A percentile compares a stretch with the other conserved stretches of the same genome.
Conservation (phyloP, 768 basidiomycete genomes). For the Xerocomus brunneocitrinus region DNA sequence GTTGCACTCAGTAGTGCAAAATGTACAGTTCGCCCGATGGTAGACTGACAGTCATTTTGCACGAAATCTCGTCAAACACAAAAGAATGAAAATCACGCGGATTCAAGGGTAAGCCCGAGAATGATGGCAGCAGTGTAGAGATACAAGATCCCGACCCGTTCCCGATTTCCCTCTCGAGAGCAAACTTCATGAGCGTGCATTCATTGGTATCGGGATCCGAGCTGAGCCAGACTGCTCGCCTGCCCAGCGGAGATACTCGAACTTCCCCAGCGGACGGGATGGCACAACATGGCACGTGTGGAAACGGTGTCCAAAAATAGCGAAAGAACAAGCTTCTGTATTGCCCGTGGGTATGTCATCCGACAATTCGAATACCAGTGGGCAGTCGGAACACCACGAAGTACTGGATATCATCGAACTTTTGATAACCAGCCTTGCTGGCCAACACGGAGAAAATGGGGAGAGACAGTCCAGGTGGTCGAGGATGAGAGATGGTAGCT, state of each 20-base stretch:
- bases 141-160: neutral
- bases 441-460: slow-evolving; percentile 11
- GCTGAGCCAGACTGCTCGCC: slow-evolving; percentile 16
- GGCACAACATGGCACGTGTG: slow-evolving; percentile 9
- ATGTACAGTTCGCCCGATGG: slow-evolving; percentile 23
- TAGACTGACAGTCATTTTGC: slow-evolving; percentile 47
- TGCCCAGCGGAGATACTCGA: slow-evolving; percentile 17
- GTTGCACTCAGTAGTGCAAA: neutral
- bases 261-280: slow-evolving; percentile 11
- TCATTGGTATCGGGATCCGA: slow-evolving; percentile 1
- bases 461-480: neutral
- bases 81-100: neutral
- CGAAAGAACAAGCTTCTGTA: slow-evolving; percentile 8
- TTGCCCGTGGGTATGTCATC: slow-evolving; percentile 8
- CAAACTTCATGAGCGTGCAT: slow-evolving; percentile 45
- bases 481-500: slow-evolving; percentile 13
- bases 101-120: slow-evolving; percentile 22
- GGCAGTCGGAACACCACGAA: slow-evolving; percentile 10
- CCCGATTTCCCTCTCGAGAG: slow-evolving; percentile 19
- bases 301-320: slow-evolving; percentile 11
- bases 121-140: slow-evolving; percentile 32
- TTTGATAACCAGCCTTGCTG: slow-evolving; percentile 5
- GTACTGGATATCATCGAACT: slow-evolving; percentile 9
- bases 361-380: slow-evolving; percentile 9
- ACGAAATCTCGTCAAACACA: slow-evolving; percentile 23